phyloP scores from a whole-genome alignment of 805 yeast species.

The Wickerhamomyces pijperi region DNA sequence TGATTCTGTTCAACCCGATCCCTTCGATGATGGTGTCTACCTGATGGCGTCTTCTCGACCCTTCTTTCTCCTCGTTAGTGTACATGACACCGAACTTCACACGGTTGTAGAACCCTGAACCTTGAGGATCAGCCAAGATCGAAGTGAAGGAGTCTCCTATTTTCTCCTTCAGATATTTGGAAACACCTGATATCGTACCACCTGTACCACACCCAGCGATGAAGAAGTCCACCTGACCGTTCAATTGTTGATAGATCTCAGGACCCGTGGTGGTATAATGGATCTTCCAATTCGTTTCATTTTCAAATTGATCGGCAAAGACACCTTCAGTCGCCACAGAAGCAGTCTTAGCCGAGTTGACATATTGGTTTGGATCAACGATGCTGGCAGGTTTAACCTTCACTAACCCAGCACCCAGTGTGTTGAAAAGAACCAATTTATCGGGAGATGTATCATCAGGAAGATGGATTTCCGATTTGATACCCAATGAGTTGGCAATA shows the following conservation, averaged over 20 bases:
- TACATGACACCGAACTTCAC: slow-evolving; percentile 91
- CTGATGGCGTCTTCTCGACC: slow-evolving; percentile 89
- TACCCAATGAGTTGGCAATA: slow-evolving; percentile 82
- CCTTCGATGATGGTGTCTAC: slow-evolving; percentile 95
- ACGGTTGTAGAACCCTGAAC: slow-evolving; percentile 81
- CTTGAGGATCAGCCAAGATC: slow-evolving; percentile 90
- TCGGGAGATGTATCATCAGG: slow-evolving; percentile 91
- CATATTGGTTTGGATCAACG: slow-evolving; percentile 88
- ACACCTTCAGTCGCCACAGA: slow-evolving; percentile 56
- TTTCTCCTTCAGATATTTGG: slow-evolving; percentile 54
- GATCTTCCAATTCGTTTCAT: slow-evolving; percentile 77
- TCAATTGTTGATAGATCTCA: slow-evolving; percentile 72
- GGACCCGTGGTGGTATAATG: slow-evolving; percentile 87
- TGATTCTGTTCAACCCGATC: slow-evolving; percentile 79
- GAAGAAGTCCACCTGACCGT: slow-evolving; percentile 57
- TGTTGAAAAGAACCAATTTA: slow-evolving; percentile 57
- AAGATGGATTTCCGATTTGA: slow-evolving; percentile 82
- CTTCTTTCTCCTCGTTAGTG: slow-evolving; percentile 80
- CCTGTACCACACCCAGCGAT: slow-evolving; percentile 95
- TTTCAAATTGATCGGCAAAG: slow-evolving; percentile 94
- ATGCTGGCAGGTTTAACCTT: slow-evolving; percentile 91
- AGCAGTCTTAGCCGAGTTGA: slow-evolving; percentile 68
- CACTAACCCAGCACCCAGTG: slow-evolving; percentile 74
- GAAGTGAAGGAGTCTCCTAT: slow-evolving; percentile 26
- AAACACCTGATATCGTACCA: slow-evolving; percentile 92